phyloP scores from a whole-genome alignment of 257 asterid species.

The Solanum piurae region DNA sequence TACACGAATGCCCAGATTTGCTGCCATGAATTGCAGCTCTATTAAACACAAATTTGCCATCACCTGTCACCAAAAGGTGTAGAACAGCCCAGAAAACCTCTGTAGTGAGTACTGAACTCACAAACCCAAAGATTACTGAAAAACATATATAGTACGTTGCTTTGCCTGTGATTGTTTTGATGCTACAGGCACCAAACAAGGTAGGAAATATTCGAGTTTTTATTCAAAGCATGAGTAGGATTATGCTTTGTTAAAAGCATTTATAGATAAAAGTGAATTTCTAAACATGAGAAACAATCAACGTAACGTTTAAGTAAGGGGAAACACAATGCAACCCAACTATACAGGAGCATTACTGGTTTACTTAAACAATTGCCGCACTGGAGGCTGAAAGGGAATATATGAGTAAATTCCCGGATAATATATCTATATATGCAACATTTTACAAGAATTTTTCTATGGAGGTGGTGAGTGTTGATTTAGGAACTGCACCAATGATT shows the following conservation, averaged over 20 bases:
- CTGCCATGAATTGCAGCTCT: background rate
- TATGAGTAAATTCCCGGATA: background rate
- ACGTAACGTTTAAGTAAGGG: background rate
- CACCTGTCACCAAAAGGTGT: background rate
- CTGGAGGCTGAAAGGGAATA: constrained; percentile 2
- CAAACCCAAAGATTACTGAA: background rate
- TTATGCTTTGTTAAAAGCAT: background rate
- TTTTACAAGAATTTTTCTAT: constrained; percentile 71
- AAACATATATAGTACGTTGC: background rate
- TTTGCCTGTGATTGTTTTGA: background rate
- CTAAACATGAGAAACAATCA: background rate
- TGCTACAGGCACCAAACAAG: background rate
- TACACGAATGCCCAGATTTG: background rate
- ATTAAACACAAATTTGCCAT: background rate
- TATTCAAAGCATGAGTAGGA: background rate
- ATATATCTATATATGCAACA: constrained; percentile 5
- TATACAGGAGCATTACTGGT: constrained; percentile 45
- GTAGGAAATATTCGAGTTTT: background rate
- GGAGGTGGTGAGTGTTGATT: constrained; percentile 51
- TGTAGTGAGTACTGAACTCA: background rate
- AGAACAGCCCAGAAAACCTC: background rate
- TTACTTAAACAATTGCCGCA: constrained; percentile 15
- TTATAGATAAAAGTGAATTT: background rate
- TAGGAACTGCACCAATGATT: constrained; percentile 86
- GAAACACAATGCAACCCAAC: constrained; percentile 23